phyloP scores from a whole-genome alignment of 1,284 basidiomycete species.

The Cryptococcus neoformans region DNA sequence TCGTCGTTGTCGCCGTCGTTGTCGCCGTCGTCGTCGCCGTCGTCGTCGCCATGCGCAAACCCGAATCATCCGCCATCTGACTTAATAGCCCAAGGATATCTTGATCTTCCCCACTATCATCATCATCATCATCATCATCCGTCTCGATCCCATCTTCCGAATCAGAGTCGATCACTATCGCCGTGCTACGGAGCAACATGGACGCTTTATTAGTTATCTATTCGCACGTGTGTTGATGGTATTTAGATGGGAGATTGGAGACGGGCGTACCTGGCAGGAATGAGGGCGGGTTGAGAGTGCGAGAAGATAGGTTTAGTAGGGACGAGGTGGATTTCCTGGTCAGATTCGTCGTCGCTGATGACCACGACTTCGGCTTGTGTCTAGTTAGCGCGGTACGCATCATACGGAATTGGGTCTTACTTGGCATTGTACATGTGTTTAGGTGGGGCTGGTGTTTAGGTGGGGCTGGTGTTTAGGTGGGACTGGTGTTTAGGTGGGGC shows the following conservation, averaged over 20 bases:
- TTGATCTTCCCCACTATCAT: slow-evolving; percentile 3
- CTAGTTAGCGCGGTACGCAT: no score
- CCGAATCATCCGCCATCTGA: no score
- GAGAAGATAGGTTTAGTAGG: background rate
- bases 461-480: no score
- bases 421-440: background rate
- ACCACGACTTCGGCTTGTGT: slow-evolving; percentile 5
- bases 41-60: background rate
- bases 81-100: slow-evolving; percentile 2
- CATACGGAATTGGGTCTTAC: no score
- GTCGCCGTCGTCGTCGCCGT: background rate
- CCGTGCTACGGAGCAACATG: background rate
- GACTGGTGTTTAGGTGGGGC: no score
- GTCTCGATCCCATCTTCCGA: slow-evolving; percentile 4
- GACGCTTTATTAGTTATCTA: background rate
- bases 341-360: slow-evolving; percentile 7
- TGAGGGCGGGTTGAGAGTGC: background rate
- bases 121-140: background rate
- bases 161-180: slow-evolving; percentile 12
- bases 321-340: slow-evolving; percentile 7
- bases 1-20: slow-evolving; percentile 10
- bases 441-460: no score
- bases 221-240: background rate
- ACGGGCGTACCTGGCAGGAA: slow-evolving; percentile 1
- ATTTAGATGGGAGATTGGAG: no score